Conservation (phyloP, 176 grass and related monocot species). For the Thalia dealbata region DNA sequence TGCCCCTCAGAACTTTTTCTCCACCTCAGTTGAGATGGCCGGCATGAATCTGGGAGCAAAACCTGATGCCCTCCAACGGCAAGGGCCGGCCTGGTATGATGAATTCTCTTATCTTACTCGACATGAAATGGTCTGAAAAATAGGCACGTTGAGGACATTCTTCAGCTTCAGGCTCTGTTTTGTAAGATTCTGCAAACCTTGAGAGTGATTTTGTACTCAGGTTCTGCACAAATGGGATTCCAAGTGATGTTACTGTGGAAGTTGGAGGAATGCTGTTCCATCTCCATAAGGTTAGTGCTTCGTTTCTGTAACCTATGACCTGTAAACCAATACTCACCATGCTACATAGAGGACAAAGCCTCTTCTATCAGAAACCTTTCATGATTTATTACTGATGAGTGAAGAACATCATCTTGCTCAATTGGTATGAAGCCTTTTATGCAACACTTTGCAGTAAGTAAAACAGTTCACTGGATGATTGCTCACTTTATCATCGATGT, state of each 20-base stretch:
- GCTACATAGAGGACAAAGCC: too few relatives aligned
- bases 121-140: background rate
- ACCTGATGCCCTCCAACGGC: constrained; percentile 65
- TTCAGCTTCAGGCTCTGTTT: background rate
- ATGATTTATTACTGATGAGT: too few relatives aligned
- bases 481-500: background rate
- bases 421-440: too few relatives aligned
- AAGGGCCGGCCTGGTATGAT: constrained; percentile 71
- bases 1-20: too few relatives aligned
- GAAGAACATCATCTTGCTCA: too few relatives aligned
- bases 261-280: constrained; percentile 11
- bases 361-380: too few relatives aligned
- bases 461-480: background rate
- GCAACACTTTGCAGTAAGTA: background rate
- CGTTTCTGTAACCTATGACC: background rate
- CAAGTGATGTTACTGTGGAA: constrained; percentile 13
- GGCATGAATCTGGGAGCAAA: constrained; percentile 73
- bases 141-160: background rate
- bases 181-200: background rate
- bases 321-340: too few relatives aligned
- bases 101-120: background rate
- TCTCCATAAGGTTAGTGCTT: constrained; percentile 10
- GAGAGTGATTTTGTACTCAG: background rate
- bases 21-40: constrained; percentile 39
- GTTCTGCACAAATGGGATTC: constrained; percentile 14